phyloP scores from a whole-genome alignment of 257 asterid genomes.

The Cinchona pubescens region DNA sequence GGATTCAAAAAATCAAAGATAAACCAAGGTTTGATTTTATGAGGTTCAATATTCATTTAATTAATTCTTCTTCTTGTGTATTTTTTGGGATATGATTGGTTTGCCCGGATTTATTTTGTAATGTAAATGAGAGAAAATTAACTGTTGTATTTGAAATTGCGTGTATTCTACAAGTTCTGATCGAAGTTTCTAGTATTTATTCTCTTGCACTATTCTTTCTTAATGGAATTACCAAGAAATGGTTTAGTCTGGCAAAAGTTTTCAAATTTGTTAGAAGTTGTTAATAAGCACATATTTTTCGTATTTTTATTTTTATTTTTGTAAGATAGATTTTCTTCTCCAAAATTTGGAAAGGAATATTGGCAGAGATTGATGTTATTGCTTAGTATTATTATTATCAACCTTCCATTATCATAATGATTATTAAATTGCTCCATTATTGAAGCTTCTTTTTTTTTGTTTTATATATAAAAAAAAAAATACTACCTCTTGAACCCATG shows the following conservation, averaged over 20 bases:
- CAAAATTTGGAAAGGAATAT: background rate
- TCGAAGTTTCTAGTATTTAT: too few species aligned
- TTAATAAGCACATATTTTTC: background rate
- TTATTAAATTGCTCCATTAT: background rate
- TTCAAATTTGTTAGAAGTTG: background rate
- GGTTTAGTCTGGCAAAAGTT: background rate
- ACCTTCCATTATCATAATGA: background rate
- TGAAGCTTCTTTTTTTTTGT: too few species aligned
- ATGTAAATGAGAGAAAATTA: background rate
- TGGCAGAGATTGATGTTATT: background rate
- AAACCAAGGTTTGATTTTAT: conserved; percentile 33
- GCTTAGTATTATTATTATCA: background rate
- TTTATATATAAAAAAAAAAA: too few species aligned
- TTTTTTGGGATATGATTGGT: background rate
- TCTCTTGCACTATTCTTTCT: background rate
- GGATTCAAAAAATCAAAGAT: conserved; percentile 26
- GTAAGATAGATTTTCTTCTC: background rate
- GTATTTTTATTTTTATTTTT: background rate
- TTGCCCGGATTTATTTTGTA: too few species aligned
- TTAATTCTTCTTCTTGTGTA: background rate
- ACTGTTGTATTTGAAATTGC: background rate
- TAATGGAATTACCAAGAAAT: background rate
- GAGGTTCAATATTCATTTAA: background rate
- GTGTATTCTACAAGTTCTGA: background rate
- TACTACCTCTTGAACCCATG: too few species aligned